Conservation (phyloP, 495 filamentous ascomycete species). For the Penicillium diatomitis region DNA sequence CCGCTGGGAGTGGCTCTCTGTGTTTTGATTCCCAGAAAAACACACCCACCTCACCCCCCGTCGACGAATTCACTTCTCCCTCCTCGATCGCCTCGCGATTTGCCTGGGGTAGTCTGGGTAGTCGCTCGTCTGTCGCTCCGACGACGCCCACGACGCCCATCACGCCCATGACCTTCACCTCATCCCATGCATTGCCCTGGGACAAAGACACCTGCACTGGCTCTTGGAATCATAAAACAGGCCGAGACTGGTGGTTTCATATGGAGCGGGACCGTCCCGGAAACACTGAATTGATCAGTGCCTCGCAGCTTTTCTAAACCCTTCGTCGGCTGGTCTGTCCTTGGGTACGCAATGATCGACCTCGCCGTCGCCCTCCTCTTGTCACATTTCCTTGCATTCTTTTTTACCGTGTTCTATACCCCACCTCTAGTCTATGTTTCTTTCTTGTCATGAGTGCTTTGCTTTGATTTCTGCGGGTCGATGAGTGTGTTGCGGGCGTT, state of each 20-base stretch:
- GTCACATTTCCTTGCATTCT: background rate
- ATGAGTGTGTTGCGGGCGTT: no score
- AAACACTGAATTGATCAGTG: conserved; percentile 29
- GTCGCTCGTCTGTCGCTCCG: conserved; percentile 25
- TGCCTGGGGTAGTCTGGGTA: conserved; percentile 31
- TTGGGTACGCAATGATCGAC: no score
- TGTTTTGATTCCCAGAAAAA: conserved; percentile 28
- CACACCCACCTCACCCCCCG: conserved; percentile 6
- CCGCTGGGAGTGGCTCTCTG: conserved; percentile 30
- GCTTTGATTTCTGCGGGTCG: conserved; percentile 3
- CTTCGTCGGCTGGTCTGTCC: no score
- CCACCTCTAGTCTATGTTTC: conserved; percentile 14
- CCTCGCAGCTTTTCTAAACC: conserved; percentile 31
- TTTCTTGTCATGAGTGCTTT: conserved; percentile 2
- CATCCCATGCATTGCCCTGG: conserved; percentile 28
- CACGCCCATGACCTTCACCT: conserved; percentile 24
- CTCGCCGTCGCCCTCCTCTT: background rate
- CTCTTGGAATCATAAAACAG: conserved; percentile 38
- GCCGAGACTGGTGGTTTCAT: conserved; percentile 44
- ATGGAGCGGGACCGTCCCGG: conserved; percentile 39
- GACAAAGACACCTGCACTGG: conserved; percentile 40
- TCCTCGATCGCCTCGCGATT: conserved; percentile 29
- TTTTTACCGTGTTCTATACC: conserved; percentile 21
- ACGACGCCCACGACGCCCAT: conserved; percentile 29
- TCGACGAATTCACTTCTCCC: conserved; percentile 30